Conservation (phyloP, 768 basidiomycete genomes). For the Lentinula sp. region DNA sequence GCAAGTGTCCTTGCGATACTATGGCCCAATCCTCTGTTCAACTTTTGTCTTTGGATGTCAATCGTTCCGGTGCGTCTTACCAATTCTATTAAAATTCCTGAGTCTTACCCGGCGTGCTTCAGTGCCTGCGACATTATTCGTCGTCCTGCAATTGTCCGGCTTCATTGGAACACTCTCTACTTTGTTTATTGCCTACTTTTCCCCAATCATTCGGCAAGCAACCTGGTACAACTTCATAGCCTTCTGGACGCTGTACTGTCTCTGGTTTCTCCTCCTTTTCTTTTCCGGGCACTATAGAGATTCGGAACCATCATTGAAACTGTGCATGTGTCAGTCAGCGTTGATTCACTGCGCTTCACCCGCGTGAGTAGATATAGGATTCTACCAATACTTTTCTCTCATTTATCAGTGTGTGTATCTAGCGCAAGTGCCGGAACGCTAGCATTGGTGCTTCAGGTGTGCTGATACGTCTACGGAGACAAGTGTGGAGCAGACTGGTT, state of each 20-base stretch:
- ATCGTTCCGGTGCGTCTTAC: neutral
- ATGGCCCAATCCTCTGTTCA: neutral
- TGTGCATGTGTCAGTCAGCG: conserved; percentile 25
- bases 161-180: neutral
- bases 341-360: conserved; percentile 27
- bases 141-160: neutral
- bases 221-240: conserved; percentile 30
- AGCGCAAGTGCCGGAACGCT: neutral
- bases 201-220: neutral
- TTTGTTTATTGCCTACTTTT: neutral
- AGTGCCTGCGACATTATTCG: neutral
- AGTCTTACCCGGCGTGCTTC: neutral
- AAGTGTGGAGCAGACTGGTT: neutral
- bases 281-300: conserved; percentile 24
- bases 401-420: neutral
- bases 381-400: neutral
- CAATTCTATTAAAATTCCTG: neutral
- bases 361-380: conserved; percentile 17
- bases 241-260: conserved; percentile 28
- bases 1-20: neutral
- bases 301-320: conserved; percentile 12
- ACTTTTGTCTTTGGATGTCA: neutral
- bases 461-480: neutral
- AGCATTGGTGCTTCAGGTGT: conserved; percentile 1
- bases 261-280: conserved; percentile 26